These are phyloP conservation scores for Boletellus sp. DNA, from an alignment of 768 basidiomycete genomes.

Conservation along the genomic window DNA sequence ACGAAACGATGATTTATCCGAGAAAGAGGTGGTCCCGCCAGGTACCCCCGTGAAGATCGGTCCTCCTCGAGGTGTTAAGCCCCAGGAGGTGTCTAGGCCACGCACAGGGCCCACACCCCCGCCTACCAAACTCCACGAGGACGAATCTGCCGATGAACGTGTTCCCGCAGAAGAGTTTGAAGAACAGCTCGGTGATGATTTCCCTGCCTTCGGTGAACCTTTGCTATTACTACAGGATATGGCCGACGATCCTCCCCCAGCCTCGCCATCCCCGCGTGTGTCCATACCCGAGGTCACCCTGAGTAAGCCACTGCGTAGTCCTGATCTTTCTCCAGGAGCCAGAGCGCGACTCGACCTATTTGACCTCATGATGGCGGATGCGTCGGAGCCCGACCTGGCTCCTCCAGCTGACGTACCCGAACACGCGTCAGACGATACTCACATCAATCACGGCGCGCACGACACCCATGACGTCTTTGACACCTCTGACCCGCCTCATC, in stretches of 20 bases:
- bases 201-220: background rate
- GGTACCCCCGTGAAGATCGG: slow-evolving; percentile 18
- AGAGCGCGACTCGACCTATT: slow-evolving; percentile 27
- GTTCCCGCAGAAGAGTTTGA: background rate
- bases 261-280: background rate
- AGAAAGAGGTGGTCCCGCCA: background rate
- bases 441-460: background rate
- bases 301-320: background rate
- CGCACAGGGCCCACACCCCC: background rate
- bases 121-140: background rate
- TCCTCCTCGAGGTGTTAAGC: slow-evolving; percentile 25
- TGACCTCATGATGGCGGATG: slow-evolving; percentile 22
- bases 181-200: background rate
- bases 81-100: background rate
- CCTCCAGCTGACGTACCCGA: background rate
- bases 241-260: background rate
- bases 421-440: background rate
- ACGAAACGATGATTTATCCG: background rate
- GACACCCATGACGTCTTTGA: background rate
- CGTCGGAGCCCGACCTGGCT: background rate
- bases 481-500: background rate
- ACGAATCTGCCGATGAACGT: background rate
- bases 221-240: background rate
- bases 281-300: slow-evolving; percentile 1
- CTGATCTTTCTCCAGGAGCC: slow-evolving; percentile 27